phyloP scores from a whole-genome alignment of 176 grass and related monocot genomes.

The Poa pratensis region DNA sequence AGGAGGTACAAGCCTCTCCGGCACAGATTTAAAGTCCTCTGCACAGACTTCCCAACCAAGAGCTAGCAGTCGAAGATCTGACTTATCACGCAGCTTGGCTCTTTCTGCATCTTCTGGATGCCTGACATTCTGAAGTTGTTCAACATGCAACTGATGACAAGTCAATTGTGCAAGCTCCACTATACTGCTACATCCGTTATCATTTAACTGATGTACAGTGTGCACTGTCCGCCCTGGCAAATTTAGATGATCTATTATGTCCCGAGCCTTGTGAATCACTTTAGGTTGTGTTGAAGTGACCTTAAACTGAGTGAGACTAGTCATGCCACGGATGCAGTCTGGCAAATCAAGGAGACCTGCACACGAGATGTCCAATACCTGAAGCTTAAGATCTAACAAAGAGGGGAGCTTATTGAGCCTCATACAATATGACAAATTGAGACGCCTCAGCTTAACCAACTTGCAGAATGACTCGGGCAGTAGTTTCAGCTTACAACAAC shows the following conservation, averaged over 20 bases:
- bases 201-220: background rate
- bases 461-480: background rate
- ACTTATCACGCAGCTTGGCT: background rate
- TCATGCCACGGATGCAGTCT: background rate
- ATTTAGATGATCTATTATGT: background rate
- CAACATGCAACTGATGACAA: background rate
- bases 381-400: background rate
- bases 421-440: background rate
- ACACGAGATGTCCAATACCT: background rate
- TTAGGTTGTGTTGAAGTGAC: too few species aligned
- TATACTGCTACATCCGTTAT: background rate
- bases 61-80: rapidly evolving
- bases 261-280: too few species aligned
- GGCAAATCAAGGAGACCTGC: rapidly evolving
- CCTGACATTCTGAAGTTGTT: background rate
- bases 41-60: background rate
- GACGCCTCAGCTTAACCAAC: background rate
- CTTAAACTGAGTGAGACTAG: background rate
- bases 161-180: background rate
- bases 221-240: background rate
- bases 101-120: background rate
- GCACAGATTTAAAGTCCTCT: background rate
- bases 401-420: background rate
- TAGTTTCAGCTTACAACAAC: background rate
- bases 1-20: background rate